Conservation (phyloP, 345 rosid genomes). For the Turnera subulata region DNA sequence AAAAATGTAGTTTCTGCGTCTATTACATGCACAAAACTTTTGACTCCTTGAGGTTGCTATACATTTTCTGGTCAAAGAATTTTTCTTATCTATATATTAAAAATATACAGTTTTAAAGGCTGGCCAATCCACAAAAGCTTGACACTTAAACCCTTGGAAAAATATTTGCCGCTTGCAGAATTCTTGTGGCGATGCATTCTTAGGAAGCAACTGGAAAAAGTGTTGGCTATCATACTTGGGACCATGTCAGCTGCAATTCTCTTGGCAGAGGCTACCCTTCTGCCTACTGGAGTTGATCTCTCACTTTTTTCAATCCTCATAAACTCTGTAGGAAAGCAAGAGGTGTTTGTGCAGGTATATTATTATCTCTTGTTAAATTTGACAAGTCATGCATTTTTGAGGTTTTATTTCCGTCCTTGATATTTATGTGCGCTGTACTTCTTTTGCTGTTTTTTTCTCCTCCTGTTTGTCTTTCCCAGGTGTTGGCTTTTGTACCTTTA, state of each 20-base stretch:
- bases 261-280: constrained; percentile 93
- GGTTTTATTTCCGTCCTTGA: neutral
- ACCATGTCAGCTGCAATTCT: constrained; percentile 94
- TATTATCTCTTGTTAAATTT: constrained; percentile 1
- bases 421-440: neutral
- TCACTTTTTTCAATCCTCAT: constrained; percentile 93
- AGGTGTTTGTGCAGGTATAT: constrained; percentile 20
- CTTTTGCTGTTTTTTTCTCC: neutral
- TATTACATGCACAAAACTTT: too few species aligned
- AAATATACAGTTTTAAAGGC: too few species aligned
- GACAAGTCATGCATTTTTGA: neutral
- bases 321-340: constrained; percentile 59
- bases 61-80: too few species aligned
- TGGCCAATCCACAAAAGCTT: too few species aligned
- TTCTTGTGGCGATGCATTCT: constrained; percentile 85
- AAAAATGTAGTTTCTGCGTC: too few species aligned
- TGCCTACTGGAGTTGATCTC: constrained; percentile 44
- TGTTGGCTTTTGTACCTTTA: constrained; percentile 84
- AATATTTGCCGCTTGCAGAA: constrained; percentile 42
- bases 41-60: too few species aligned
- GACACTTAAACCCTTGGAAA: constrained; percentile 1
- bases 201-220: constrained; percentile 57
- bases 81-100: too few species aligned
- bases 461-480: constrained; percentile 42
- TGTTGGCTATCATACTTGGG: constrained; percentile 65